These are phyloP conservation scores for Sclerotiophoma versabilis DNA, from an alignment of 2,329 filamentous ascomycete genomes.

Conservation along the genomic window DNA sequence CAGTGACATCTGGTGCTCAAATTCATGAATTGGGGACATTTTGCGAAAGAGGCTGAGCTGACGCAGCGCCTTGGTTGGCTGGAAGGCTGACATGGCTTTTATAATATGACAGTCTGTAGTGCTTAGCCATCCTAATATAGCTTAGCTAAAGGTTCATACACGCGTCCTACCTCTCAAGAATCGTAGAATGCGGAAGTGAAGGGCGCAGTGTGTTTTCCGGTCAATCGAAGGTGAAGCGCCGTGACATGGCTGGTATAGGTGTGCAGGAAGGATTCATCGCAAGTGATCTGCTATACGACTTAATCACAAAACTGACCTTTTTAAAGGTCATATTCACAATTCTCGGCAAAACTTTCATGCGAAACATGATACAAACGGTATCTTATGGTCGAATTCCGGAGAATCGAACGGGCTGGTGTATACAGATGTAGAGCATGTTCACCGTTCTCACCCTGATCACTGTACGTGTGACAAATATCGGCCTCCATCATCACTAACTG, in stretches of 20 bases:
- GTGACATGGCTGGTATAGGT: conserved; percentile 47
- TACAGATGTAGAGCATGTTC: conserved; percentile 1
- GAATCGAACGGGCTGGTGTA: neutral
- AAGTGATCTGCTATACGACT: neutral
- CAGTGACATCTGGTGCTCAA: neutral
- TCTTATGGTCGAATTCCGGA: neutral
- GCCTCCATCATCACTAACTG: no score
- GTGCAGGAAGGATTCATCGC: conserved; percentile 44
- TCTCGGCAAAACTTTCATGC: neutral
- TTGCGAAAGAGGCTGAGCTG: conserved; percentile 1
- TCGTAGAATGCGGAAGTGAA: neutral
- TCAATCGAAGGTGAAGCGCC: neutral
- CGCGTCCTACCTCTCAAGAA: neutral
- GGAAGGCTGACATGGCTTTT: conserved; percentile 1
- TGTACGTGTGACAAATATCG: no score
- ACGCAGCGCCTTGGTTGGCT: neutral
- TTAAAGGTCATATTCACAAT: neutral
- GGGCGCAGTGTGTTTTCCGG: neutral
- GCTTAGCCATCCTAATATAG: neutral
- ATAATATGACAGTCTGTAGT: neutral
- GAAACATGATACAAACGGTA: neutral
- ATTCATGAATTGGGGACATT: neutral
- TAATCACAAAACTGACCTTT: neutral
- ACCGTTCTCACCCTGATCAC: neutral
- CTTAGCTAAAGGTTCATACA: neutral